Evolutionary conservation across 768 basidiomycete genomes (phyloP), one percentile per base, ranked within the genome.

Genomic region (Mycena pura): DNA sequence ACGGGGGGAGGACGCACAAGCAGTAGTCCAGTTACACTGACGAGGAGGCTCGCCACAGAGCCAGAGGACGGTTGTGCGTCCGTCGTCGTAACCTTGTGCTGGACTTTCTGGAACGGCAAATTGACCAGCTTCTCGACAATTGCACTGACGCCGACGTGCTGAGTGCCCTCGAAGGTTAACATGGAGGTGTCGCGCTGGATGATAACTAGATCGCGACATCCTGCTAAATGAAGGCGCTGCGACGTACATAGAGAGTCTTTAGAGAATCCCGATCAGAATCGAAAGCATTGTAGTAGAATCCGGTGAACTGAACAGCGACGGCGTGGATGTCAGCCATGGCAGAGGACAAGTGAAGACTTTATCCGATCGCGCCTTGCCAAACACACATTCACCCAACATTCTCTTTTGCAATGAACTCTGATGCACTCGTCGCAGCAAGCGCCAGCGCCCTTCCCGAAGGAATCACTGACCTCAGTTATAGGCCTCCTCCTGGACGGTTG

Each of bases 1-100:
- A 40, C 28, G n/a, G 36, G 41, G 22, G 22, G 21, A 31, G 29
- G 4, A 77, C 86, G 64, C 66, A 93, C 96, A 44, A 89, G 32
- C 34, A 98, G 80, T 43, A 87, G 74, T 3, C 96, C 96, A n/a
- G 95, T 97, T 19, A 99, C 94, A 72, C 87, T 87, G 58, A 98
- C 93, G 47, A 93, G 74, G 60, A 87, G 74, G 65, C 85, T 87
- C 1, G 86, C 82, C 10, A 82, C 71, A 8, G 75, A 67, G 2
- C 78, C 74, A 6, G 83, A 82, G 1, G 95, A 92, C 1, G 96
- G 96, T 74, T 99, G 97, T 13, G 89, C 91, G 73, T 97, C 95
- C 39, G 87, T 76, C 7, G 95, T 98, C 21, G 85, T 79, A 68
- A 98, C 82, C 49, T 86, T 84, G 82, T 98, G 96, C 68, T 77